Conservation (phyloP, 306 rosid species). For the Gastrolobium villosum region DNA sequence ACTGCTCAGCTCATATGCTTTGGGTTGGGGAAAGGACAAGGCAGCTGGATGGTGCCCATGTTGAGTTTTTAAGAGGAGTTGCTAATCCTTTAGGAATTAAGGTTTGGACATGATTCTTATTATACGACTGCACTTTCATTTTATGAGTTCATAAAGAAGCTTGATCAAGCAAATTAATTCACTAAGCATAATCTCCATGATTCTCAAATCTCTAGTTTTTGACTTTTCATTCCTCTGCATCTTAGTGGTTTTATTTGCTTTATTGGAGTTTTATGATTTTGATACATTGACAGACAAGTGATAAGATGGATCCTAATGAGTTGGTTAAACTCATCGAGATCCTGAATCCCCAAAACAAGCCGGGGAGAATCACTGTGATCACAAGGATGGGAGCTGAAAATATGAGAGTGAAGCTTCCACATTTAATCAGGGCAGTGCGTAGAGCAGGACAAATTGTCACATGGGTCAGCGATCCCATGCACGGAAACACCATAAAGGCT, state of each 20-base stretch:
- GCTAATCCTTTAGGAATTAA: slow-evolving; percentile 98
- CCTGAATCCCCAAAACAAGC: slow-evolving; percentile 92
- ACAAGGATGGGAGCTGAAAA: slow-evolving; percentile 99
- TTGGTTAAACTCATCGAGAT: slow-evolving; percentile 91
- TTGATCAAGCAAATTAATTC: slow-evolving; percentile 8
- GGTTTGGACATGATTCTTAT: slow-evolving; percentile 60
- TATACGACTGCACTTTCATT: slow-evolving; percentile 11
- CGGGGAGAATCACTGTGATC: slow-evolving; percentile 95
- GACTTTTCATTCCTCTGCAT: neutral
- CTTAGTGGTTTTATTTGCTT: neutral
- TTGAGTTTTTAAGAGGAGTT: slow-evolving; percentile 93
- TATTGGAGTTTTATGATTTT: slow-evolving; percentile 26
- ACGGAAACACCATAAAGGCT: slow-evolving; percentile 98
- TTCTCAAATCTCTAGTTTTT: neutral
- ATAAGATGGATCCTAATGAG: slow-evolving; percentile 95
- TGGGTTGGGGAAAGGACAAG: slow-evolving; percentile 98
- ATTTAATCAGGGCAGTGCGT: slow-evolving; percentile 93
- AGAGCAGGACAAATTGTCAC: slow-evolving; percentile 93
- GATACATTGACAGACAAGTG: slow-evolving; percentile 73
- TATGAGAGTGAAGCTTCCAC: slow-evolving; percentile 99
- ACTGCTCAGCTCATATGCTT: slow-evolving; percentile 97
- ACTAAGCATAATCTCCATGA: slow-evolving; percentile 15
- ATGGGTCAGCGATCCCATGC: slow-evolving; percentile 99
- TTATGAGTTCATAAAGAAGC: neutral
- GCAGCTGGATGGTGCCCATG: slow-evolving; percentile 97